A percentile compares a stretch with the other conserved stretches of the same genome.
These are phyloP conservation scores for Pezicula carpinea DNA, from an alignment of 2,329 filamentous ascomycete genomes.

Conservation along the genomic window DNA sequence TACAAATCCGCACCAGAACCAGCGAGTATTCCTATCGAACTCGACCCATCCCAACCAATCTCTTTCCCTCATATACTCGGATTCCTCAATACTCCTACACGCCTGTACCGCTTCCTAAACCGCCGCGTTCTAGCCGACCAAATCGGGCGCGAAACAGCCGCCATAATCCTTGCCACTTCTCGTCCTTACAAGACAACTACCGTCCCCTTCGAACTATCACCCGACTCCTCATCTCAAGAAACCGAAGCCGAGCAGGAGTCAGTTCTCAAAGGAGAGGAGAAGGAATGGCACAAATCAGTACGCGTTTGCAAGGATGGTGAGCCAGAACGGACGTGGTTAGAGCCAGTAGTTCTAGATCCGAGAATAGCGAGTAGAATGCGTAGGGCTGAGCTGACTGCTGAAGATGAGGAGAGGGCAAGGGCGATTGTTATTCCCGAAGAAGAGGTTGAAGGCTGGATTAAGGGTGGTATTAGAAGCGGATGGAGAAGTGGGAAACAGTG, in stretches of 20 bases:
- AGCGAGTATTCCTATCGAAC: constrained; percentile 58
- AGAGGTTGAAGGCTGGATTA: constrained; percentile 66
- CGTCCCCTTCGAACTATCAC: constrained; percentile 36
- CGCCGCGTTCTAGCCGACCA: constrained; percentile 80
- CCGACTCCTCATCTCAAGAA: constrained; percentile 7
- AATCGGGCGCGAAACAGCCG: constrained; percentile 82
- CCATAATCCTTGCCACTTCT: constrained; percentile 64
- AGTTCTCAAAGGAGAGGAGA: constrained; percentile 66
- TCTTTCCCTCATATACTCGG: constrained; percentile 86
- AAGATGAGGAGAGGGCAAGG: constrained; percentile 64
- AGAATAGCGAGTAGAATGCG: constrained; percentile 77
- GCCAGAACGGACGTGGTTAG: constrained; percentile 70
- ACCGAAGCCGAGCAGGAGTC: constrained; percentile 53
- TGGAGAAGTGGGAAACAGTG: constrained; percentile 28
- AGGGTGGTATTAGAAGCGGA: constrained; percentile 50
- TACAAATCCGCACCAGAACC: constrained; percentile 67
- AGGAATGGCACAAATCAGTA: constrained; percentile 78
- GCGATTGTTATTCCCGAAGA: constrained; percentile 60
- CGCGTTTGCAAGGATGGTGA: constrained; percentile 50
- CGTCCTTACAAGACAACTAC: constrained; percentile 37
- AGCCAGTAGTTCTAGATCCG: constrained; percentile 69
- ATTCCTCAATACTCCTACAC: constrained; percentile 82
- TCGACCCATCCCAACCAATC: constrained; percentile 70
- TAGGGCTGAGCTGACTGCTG: constrained; percentile 63
- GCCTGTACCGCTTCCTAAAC: constrained; percentile 84